These are phyloP conservation scores for Leishmania braziliensis DNA, from an alignment of 208 protist species.

Conservation along the genomic window DNA sequence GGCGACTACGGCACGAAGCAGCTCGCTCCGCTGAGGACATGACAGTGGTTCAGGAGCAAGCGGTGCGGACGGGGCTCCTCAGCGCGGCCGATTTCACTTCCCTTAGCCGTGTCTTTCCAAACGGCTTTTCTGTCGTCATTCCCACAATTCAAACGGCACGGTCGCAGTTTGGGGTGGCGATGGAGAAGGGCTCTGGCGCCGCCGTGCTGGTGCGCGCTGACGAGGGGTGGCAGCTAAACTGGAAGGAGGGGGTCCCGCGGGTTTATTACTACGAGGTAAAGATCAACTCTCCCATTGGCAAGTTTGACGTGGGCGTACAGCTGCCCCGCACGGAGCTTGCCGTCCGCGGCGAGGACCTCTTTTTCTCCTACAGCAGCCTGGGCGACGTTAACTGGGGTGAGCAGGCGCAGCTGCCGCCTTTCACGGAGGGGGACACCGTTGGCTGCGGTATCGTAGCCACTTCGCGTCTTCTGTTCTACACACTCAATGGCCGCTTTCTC, in stretches of 20 bases:
- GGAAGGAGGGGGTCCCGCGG: slow-evolving; percentile 72
- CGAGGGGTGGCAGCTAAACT: slow-evolving; percentile 78
- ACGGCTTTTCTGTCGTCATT: slow-evolving; percentile 83
- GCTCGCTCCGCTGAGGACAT: slow-evolving; percentile 14
- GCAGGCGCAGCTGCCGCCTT: slow-evolving; percentile 47
- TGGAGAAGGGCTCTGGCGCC: slow-evolving; percentile 63
- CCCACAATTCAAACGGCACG: slow-evolving; percentile 63
- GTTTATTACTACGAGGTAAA: slow-evolving; percentile 91
- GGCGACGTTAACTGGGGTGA: slow-evolving; percentile 53
- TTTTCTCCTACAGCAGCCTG: slow-evolving; percentile 69
- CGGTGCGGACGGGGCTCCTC: slow-evolving; percentile 54
- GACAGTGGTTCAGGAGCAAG: slow-evolving; percentile 35
- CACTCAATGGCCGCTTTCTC: slow-evolving; percentile 84
- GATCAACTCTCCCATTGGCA: slow-evolving; percentile 41
- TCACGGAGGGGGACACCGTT: slow-evolving; percentile 73
- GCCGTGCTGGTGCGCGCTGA: slow-evolving; percentile 79
- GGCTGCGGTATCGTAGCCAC: slow-evolving; percentile 82
- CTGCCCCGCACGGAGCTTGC: slow-evolving; percentile 25
- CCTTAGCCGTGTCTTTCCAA: slow-evolving; percentile 75
- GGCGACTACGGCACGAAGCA: slow-evolving; percentile 41
- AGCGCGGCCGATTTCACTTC: slow-evolving; percentile 65
- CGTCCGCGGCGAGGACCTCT: slow-evolving; percentile 38
- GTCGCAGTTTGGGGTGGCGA: slow-evolving; percentile 60
- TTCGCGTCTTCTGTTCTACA: slow-evolving; percentile 81
- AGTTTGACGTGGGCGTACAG: slow-evolving; percentile 48